These are phyloP conservation scores for Lachancea cidri DNA, from an alignment of 805 yeast species.

Conservation along the genomic window DNA sequence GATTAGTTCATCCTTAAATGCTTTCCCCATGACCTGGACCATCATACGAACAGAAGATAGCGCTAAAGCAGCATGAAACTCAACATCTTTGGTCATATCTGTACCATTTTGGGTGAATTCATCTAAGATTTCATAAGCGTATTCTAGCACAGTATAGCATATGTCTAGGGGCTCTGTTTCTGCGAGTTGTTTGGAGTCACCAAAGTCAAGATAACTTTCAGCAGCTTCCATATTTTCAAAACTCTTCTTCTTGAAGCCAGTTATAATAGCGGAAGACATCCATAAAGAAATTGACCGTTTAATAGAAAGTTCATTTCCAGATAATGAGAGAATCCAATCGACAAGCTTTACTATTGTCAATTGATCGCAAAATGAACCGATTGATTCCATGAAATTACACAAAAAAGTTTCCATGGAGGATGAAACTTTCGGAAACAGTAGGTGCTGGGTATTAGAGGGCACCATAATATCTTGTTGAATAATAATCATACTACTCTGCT, in stretches of 20 bases:
- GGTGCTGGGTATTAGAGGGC: conserved; percentile 10
- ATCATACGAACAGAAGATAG: conserved; percentile 17
- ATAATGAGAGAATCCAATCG: background rate
- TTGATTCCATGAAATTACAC: conserved; percentile 13
- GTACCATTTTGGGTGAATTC: conserved; percentile 24
- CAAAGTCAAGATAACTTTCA: conserved; percentile 10
- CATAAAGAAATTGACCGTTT: conserved; percentile 31
- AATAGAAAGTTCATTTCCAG: background rate
- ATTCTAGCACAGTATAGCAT: conserved; percentile 33
- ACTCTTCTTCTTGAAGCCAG: conserved; percentile 19
- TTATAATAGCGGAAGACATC: conserved; percentile 34
- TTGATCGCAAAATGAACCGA: conserved; percentile 15
- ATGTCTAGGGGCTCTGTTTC: conserved; percentile 23
- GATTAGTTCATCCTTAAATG: conserved; percentile 53
- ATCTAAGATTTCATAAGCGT: conserved; percentile 41
- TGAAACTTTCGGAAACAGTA: conserved; percentile 20
- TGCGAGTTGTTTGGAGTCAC: conserved; percentile 4
- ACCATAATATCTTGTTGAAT: conserved; percentile 10
- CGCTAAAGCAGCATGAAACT: conserved; percentile 18
- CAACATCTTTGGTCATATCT: conserved; percentile 17
- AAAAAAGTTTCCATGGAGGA: conserved; percentile 18
- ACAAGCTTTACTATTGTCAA: background rate
- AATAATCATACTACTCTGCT: conserved; percentile 19
- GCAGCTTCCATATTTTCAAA: conserved; percentile 17
- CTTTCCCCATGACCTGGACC: conserved; percentile 23